phyloP scores from a whole-genome alignment of 352 stramenopile species.

The Elongisporangium anandrum region DNA sequence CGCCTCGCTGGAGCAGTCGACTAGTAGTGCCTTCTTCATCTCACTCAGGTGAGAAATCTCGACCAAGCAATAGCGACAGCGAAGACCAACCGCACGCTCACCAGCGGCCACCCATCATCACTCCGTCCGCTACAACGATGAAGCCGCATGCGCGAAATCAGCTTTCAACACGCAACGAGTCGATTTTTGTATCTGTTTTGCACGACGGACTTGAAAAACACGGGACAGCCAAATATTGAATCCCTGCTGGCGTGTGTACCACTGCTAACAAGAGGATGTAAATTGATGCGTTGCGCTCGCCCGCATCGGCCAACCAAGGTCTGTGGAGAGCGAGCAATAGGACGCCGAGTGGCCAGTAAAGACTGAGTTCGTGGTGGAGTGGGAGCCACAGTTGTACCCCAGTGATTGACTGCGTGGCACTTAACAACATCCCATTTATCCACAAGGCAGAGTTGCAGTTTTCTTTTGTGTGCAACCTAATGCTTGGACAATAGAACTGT shows the following conservation, averaged over 20 bases:
- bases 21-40: not conserved
- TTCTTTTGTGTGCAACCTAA: too few relatives aligned
- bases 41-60: not conserved
- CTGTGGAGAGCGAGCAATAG: not conserved
- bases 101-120: not conserved
- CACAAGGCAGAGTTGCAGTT: not conserved
- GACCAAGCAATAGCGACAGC: not conserved
- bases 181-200: not conserved
- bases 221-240: too few relatives aligned
- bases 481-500: too few relatives aligned
- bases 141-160: not conserved
- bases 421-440: not conserved
- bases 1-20: not conserved
- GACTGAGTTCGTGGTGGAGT: not conserved
- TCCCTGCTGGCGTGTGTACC: too few relatives aligned
- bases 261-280: too few relatives aligned
- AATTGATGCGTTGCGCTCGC: too few relatives aligned
- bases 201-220: not conserved
- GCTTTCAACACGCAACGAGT: not conserved
- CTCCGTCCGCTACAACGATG: not conserved
- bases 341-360: too few relatives aligned
- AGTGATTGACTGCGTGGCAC: not conserved
- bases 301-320: too few relatives aligned
- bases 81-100: not conserved
- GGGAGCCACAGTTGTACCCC: not conserved